Percentiles rank a stretch among this genome's conserved stretches.
Conservation (phyloP, 208 protist species). For the Tetramitus jugosus region DNA sequence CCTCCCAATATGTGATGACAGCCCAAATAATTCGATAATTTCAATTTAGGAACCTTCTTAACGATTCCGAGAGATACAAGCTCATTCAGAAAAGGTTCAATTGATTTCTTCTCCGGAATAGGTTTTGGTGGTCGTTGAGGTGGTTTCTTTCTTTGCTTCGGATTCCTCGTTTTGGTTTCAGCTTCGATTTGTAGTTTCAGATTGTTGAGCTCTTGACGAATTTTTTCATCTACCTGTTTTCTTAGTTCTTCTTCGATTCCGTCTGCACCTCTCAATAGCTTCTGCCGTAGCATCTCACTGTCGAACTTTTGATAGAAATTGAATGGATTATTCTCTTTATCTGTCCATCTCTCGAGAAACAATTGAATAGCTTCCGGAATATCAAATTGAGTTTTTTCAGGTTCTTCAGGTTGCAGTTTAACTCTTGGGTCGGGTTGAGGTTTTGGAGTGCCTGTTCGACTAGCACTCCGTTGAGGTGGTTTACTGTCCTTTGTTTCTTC, state of each 20-base stretch:
- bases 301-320: conserved; percentile 61
- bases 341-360: conserved; percentile 26
- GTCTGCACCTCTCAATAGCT: conserved; percentile 68
- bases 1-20: background rate
- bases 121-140: conserved; percentile 45
- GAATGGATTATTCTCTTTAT: conserved; percentile 23
- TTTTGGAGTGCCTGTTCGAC: too few species aligned
- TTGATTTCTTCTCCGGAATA: conserved; percentile 56
- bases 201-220: conserved; percentile 77
- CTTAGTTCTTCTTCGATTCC: conserved; percentile 76
- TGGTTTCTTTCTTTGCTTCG: conserved; percentile 55
- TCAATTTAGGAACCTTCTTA: background rate
- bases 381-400: background rate
- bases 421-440: background rate
- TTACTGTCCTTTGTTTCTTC: background rate
- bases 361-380: background rate
- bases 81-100: conserved; percentile 51
- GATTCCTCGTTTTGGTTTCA: conserved; percentile 59
- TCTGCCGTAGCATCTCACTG: conserved; percentile 51
- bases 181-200: conserved; percentile 66
- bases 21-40: background rate
- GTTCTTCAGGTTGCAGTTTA: background rate
- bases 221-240: conserved; percentile 72
- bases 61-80: conserved; percentile 30
- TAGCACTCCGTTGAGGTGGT: background rate